These are phyloP conservation scores for Selenicereus undatus DNA, from an alignment of 148 eudicot species.

Conservation along the genomic window DNA sequence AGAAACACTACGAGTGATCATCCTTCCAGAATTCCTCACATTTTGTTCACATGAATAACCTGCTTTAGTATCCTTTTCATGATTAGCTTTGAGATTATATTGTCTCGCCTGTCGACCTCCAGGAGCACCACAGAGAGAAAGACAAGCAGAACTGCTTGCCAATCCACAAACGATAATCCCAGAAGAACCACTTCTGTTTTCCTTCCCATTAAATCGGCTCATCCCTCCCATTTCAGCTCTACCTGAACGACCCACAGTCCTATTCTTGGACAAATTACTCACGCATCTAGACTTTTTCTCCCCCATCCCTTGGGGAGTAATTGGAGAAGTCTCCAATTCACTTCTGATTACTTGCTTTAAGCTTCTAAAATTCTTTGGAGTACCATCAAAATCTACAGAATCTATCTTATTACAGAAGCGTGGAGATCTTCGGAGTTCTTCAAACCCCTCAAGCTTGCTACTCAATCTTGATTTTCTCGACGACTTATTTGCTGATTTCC, in stretches of 20 bases:
- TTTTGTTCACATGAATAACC: neutral
- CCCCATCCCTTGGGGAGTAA: constrained; percentile 21
- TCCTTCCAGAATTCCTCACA: constrained; percentile 17
- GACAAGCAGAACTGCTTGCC: neutral
- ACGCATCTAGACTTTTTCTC: constrained; percentile 4
- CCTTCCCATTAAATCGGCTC: constrained; percentile 11
- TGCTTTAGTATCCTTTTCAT: neutral
- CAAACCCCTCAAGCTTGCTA: constrained; percentile 11
- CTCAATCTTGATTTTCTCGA: constrained; percentile 25
- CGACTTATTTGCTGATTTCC: constrained; percentile 27
- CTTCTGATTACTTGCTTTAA: neutral
- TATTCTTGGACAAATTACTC: constrained; percentile 13
- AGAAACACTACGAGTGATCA: constrained; percentile 22
- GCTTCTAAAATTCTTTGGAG: constrained; percentile 2
- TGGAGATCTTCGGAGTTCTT: constrained; percentile 33
- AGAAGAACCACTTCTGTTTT: neutral
- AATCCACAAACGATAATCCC: constrained; percentile 17
- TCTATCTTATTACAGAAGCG: constrained; percentile 28
- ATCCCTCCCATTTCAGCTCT: neutral
- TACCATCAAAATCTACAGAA: constrained; percentile 9
- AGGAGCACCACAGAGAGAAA: constrained; percentile 11
- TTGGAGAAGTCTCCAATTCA: constrained; percentile 20
- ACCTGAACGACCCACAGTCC: neutral
- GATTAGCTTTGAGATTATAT: neutral
- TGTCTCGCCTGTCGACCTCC: constrained; percentile 10